Base-by-base conservation (phyloP, 805 yeast genomes). In the Peterozyma toletana region DNA sequence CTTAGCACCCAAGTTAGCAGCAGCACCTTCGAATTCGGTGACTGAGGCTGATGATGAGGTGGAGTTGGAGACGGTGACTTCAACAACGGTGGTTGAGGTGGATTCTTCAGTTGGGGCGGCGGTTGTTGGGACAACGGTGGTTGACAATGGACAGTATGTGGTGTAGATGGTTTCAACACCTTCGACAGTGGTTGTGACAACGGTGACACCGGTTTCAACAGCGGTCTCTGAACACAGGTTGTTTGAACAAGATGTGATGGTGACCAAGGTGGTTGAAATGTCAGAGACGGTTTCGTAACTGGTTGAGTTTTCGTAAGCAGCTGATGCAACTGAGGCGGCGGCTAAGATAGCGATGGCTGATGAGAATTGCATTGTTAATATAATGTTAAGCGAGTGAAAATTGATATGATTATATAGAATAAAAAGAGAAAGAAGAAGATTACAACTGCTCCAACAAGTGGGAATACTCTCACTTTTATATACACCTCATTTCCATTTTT, bases 301-400 rank as follows among this genome's bases (percentile, higher is more conserved):
- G 45, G 63, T 60, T 50, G 56, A 50, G 48, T 66, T 62, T 42
- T 65, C 49, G 43, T 49, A 49, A 43, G 50, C 50, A 43, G 48
- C 53, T 39, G 49, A 42, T 39, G 47, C 47, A 42, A 47, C 39
- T 33, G 52, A 45, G 31, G 48, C 48, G 33, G 45, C 40, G 43
- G 52, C 66, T 48, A 60, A 54, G 42, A 62, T 44, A 43, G 64
- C 66, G 41, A 40, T 17, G 60, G 64, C 55, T 53, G 65, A 64
- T 46, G 69, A 59, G 63, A 64, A 63, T 59, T 64, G 66, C 70
- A 65, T 66, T 64, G 50, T 53, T 47, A 40, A 42, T 42, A 44
- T 44, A 50, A 30, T n/a, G 37, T 33, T 29, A 40, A 39, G 15
- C 18, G 30, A 37, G 39, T 30, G 38, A 31, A 41, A 39, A 40